Percentiles rank a stretch among this genome's conserved stretches.
Conservation (phyloP, 495 filamentous ascomycete species). For the Xylaria acuta region DNA sequence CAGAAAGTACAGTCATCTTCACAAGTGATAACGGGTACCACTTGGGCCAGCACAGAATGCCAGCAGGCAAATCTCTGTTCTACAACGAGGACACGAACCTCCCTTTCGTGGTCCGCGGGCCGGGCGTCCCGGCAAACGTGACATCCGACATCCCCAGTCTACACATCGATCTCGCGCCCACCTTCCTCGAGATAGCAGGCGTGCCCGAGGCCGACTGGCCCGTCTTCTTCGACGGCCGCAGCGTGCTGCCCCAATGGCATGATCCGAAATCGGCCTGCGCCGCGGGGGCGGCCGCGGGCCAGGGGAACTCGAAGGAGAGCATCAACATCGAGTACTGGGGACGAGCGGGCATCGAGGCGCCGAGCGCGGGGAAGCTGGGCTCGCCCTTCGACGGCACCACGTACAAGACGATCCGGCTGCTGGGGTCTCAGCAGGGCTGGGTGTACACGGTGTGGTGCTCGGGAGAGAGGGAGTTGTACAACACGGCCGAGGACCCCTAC, state of each 20-base stretch:
- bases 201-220: conserved; percentile 29
- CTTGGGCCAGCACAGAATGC: conserved; percentile 65
- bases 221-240: conserved; percentile 25
- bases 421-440: conserved; percentile 49
- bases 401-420: conserved; percentile 57
- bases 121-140: conserved; percentile 44
- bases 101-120: conserved; percentile 58
- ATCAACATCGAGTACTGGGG: conserved; percentile 63
- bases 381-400: conserved; percentile 47
- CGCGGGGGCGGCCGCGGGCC: conserved; percentile 25
- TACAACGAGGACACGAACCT: conserved; percentile 67
- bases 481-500: conserved; percentile 35
- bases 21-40: conserved; percentile 68
- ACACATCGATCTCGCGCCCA: conserved; percentile 26
- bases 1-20: conserved; percentile 53
- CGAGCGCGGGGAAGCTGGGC: conserved; percentile 26
- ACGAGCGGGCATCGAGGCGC: conserved; percentile 44
- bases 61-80: conserved; percentile 62
- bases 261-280: conserved; percentile 22
- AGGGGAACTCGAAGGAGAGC: conserved; percentile 45
- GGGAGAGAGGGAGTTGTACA: conserved; percentile 59
- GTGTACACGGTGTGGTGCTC: conserved; percentile 61
- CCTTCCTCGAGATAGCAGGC: conserved; percentile 25
- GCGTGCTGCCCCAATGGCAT: conserved; percentile 23
- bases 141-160: conserved; percentile 13